Evolutionary conservation across 306 rosid genomes (phyloP).

Genomic region (Geum urbanum): DNA sequence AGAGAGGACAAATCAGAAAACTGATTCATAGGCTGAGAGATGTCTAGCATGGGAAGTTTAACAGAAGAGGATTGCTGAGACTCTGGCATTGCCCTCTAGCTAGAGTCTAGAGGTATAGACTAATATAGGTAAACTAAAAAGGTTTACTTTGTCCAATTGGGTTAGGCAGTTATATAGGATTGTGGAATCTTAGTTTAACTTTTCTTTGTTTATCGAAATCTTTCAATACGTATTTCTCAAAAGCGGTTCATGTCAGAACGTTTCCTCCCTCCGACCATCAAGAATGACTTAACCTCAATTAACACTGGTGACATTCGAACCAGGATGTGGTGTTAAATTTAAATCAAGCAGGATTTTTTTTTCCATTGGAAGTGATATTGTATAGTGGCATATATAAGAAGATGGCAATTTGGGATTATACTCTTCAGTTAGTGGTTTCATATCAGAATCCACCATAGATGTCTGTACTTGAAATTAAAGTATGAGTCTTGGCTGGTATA

Average conservation of each 20-base stretch:
- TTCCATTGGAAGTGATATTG: background rate
- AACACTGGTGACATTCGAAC: too few species aligned
- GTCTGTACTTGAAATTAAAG: conserved; percentile 13
- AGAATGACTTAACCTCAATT: too few species aligned
- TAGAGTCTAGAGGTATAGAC: conserved; percentile 17
- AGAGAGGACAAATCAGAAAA: conserved; percentile 45
- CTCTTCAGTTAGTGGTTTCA: too few species aligned
- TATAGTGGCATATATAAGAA: background rate
- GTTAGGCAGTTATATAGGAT: conserved; percentile 36
- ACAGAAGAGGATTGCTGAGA: conserved; percentile 31
- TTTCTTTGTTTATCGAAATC: too few species aligned
- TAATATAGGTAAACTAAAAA: conserved; percentile 30
- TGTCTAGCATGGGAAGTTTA: conserved; percentile 78
- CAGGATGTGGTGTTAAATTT: too few species aligned
- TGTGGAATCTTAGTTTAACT: conserved; percentile 28
- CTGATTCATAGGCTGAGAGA: conserved; percentile 56
- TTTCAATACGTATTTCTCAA: too few species aligned
- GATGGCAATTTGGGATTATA: background rate
- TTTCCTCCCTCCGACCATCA: too few species aligned
- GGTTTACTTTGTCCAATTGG: conserved; percentile 47
- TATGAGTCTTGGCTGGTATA: background rate
- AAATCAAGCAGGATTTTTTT: too few species aligned
- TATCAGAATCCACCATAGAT: background rate
- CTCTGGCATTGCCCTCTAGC: conserved; percentile 43
- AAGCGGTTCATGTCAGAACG: too few species aligned